phyloP scores from a whole-genome alignment of 2,329 filamentous ascomycete genomes.

The Aspergillus sp. region DNA sequence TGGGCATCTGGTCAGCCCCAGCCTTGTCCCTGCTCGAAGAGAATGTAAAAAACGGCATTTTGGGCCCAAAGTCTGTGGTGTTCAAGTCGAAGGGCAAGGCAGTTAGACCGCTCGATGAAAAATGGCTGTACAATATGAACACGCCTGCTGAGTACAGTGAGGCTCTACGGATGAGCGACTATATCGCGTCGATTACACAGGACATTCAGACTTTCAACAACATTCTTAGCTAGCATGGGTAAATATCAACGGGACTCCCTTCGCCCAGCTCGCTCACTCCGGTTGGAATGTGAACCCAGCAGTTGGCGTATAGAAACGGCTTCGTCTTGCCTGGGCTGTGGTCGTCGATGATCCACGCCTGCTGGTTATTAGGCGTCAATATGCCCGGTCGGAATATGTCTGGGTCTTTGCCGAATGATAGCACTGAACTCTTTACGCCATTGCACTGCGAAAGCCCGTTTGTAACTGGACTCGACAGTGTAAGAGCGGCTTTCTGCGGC shows the following conservation, averaged over 20 bases:
- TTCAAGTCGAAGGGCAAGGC: slow-evolving; percentile 17
- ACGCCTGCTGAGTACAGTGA: slow-evolving; percentile 45
- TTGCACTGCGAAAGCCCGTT: not conserved
- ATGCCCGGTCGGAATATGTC: slow-evolving; percentile 14
- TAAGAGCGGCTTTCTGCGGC: not conserved
- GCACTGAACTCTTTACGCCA: not conserved
- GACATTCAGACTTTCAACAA: not conserved
- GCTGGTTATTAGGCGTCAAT: not conserved
- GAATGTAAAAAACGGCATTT: slow-evolving; percentile 15
- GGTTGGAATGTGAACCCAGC: slow-evolving; percentile 25
- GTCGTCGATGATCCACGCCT: slow-evolving; percentile 8
- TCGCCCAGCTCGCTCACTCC: slow-evolving; percentile 11
- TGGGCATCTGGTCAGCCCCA: slow-evolving; percentile 37
- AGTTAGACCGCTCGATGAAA: slow-evolving; percentile 8
- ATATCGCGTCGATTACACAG: not conserved
- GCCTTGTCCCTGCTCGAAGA: slow-evolving; percentile 26
- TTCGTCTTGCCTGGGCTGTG: slow-evolving; percentile 24
- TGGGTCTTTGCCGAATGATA: slow-evolving; percentile 1
- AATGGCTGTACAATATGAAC: slow-evolving; percentile 25
- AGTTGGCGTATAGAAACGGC: slow-evolving; percentile 23
- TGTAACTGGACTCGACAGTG: not conserved
- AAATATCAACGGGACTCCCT: slow-evolving; percentile 16
- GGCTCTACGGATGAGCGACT: slow-evolving; percentile 35
- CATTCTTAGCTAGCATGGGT: not conserved
- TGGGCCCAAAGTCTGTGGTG: slow-evolving; percentile 19